phyloP scores from a whole-genome alignment of 441 rosid genomes.

The Croton setiger region DNA sequence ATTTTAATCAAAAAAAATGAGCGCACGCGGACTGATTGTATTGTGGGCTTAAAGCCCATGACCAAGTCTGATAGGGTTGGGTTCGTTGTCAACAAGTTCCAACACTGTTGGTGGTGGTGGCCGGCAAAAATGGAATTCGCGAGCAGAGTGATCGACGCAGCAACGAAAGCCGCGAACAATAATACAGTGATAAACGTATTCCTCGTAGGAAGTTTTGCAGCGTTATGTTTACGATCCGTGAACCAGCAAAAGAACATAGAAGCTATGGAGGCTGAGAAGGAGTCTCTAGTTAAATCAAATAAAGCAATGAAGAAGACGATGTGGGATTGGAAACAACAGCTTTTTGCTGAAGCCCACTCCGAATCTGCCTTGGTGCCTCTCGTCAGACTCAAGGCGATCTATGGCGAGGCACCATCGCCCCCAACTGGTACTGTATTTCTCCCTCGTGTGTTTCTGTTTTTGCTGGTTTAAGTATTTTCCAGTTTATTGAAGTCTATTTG shows the following conservation, averaged over 20 bases:
- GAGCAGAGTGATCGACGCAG: constrained; percentile 13
- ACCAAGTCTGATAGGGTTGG: not conserved
- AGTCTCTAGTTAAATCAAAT: constrained; percentile 47
- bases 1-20: too few species aligned
- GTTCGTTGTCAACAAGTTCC: not conserved
- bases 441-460: not conserved
- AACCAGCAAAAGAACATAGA: constrained; percentile 53
- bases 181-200: constrained; percentile 47
- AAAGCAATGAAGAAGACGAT: constrained; percentile 50
- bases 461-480: not conserved
- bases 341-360: constrained; percentile 56
- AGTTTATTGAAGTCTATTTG: not conserved
- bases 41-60: not conserved
- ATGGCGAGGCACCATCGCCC: constrained; percentile 47
- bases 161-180: constrained; percentile 31
- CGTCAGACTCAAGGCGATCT: constrained; percentile 54
- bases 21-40: too few species aligned
- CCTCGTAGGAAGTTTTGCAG: constrained; percentile 43
- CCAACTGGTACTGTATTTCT: constrained; percentile 1
- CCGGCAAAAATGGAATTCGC: constrained; percentile 18
- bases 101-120: not conserved
- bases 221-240: constrained; percentile 47
- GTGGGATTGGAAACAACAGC: constrained; percentile 91
- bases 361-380: constrained; percentile 51
- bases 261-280: constrained; percentile 51